Conservation (phyloP, 2,329 filamentous ascomycete species). For the Aureobasidium sp. region DNA sequence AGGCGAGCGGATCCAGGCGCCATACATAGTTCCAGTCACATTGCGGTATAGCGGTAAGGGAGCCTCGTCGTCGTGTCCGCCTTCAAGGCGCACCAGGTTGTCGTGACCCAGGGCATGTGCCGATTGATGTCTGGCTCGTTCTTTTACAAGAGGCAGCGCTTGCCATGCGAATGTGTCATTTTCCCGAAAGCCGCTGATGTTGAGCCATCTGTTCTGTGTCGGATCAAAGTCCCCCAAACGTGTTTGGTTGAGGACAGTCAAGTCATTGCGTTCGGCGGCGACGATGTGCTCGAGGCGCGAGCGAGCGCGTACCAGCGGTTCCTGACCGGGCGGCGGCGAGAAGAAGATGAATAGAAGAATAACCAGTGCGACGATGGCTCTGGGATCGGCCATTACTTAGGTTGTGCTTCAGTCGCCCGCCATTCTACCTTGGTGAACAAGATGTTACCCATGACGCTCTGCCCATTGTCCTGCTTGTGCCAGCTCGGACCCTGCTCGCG, state of each 20-base stretch:
- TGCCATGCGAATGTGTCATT: constrained; percentile 75
- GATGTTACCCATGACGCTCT: background rate
- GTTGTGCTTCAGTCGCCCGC: background rate
- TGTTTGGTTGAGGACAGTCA: constrained; percentile 45
- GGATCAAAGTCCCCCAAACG: constrained; percentile 48
- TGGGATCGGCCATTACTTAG: constrained; percentile 32
- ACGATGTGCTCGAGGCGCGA: constrained; percentile 44
- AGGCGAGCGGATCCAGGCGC: constrained; percentile 62
- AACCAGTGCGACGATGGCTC: constrained; percentile 43
- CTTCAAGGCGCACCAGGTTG: constrained; percentile 25
- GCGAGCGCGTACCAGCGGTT: constrained; percentile 34
- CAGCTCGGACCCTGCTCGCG: background rate
- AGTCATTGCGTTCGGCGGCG: constrained; percentile 43
- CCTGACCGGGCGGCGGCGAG: constrained; percentile 36
- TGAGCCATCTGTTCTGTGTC: constrained; percentile 39
- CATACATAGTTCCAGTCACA: constrained; percentile 67
- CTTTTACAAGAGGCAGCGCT: constrained; percentile 58
- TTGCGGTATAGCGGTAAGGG: constrained; percentile 65
- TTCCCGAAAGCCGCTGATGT: constrained; percentile 66
- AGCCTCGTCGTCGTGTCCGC: constrained; percentile 32
- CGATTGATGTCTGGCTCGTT: constrained; percentile 55
- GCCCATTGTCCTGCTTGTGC: background rate
- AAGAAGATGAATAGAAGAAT: constrained; percentile 49
- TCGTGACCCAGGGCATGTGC: constrained; percentile 34
- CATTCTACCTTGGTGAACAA: constrained; percentile 11